Percentiles rank a stretch among this genome's conserved stretches.
Conservation (phyloP, 1,139 yeast species). For the Suhomyces yuchorum region DNA sequence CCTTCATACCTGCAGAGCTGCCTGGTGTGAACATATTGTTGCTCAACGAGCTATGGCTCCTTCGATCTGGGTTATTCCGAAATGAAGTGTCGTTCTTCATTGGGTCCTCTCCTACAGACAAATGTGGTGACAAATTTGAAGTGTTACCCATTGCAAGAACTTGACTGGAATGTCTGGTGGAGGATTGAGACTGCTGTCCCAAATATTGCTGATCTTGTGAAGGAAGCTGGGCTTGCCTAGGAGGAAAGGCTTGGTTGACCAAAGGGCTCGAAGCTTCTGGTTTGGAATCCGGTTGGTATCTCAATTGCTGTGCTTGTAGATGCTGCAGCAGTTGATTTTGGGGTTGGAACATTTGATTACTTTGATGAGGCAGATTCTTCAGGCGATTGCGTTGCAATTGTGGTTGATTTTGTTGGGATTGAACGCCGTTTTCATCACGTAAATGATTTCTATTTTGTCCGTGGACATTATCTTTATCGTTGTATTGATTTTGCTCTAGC, state of each 20-base stretch:
- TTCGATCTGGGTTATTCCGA: constrained; percentile 3
- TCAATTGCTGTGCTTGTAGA: constrained; percentile 3
- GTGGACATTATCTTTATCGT: not conserved
- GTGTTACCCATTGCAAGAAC: not conserved
- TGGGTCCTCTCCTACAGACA: constrained; percentile 5
- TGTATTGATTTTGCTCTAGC: not conserved
- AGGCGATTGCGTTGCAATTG: not conserved
- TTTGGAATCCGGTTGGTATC: constrained; percentile 8
- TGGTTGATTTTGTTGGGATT: not conserved
- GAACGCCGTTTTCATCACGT: not conserved
- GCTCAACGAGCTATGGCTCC: constrained; percentile 6
- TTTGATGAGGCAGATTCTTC: constrained; percentile 2
- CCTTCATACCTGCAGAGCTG: constrained; percentile 4
- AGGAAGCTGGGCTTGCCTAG: constrained; percentile 5
- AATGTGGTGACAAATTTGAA: constrained; percentile 8
- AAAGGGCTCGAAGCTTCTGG: constrained; percentile 1
- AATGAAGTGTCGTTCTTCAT: not conserved
- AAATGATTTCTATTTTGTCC: not conserved
- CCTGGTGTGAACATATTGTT: constrained; percentile 5
- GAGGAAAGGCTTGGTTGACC: constrained; percentile 1
- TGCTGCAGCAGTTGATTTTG: constrained; percentile 8
- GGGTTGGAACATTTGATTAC: constrained; percentile 2
- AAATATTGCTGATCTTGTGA: not conserved
- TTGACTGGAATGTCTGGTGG: not conserved
- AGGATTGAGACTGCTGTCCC: not conserved